phyloP scores from a whole-genome alignment of 495 filamentous ascomycete species.

The Penicillium goetzii region DNA sequence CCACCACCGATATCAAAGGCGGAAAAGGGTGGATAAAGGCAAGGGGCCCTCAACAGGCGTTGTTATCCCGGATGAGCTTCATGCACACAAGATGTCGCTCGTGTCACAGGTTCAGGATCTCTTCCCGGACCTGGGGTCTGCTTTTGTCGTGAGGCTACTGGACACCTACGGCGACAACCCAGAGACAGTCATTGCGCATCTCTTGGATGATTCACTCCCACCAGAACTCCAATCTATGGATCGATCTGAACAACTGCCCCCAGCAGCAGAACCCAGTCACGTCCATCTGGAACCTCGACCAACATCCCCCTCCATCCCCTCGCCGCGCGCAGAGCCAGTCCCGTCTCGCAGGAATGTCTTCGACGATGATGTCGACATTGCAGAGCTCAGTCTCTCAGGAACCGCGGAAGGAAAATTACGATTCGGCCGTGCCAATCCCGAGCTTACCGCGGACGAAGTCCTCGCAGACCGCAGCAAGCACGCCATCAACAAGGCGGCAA shows the following conservation, averaged over 20 bases:
- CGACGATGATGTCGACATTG: conserved; percentile 76
- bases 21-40: conserved; percentile 68
- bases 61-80: conserved; percentile 56
- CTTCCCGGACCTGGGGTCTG: conserved; percentile 86
- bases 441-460: conserved; percentile 65
- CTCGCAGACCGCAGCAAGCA: conserved; percentile 56
- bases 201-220: conserved; percentile 83
- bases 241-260: conserved; percentile 45
- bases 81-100: conserved; percentile 79
- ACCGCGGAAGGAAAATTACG: conserved; percentile 63
- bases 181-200: conserved; percentile 78
- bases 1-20: conserved; percentile 57
- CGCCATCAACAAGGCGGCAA: conserved; percentile 78
- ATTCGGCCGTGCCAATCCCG: conserved; percentile 70
- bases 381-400: conserved; percentile 59
- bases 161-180: conserved; percentile 77
- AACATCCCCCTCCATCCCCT: conserved; percentile 40
- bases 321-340: conserved; percentile 29
- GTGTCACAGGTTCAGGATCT: conserved; percentile 89
- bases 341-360: conserved; percentile 66
- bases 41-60: conserved; percentile 59
- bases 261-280: conserved; percentile 21
- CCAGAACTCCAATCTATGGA: conserved; percentile 46
- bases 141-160: conserved; percentile 77
- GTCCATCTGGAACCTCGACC: conserved; percentile 38